These are phyloP conservation scores for Zygosaccharomyces pseudobailii DNA, from an alignment of 1,139 yeast species.

Conservation along the genomic window DNA sequence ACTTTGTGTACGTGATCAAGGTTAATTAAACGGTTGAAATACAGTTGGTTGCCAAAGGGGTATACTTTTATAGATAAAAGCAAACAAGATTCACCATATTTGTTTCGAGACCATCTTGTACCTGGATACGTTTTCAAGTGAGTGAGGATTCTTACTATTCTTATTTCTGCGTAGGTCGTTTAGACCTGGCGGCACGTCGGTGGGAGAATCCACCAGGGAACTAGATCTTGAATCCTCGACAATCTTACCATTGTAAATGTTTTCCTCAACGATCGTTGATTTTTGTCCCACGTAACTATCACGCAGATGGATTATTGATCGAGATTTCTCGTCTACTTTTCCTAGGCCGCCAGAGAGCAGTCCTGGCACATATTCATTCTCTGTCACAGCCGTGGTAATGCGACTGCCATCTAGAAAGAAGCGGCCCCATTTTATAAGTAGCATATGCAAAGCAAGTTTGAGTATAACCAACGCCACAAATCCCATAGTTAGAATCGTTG, in stretches of 20 bases:
- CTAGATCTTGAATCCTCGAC: background rate
- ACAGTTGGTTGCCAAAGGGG: background rate
- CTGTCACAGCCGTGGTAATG: slow-evolving; percentile 14
- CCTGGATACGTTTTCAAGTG: slow-evolving; percentile 54
- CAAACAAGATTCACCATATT: slow-evolving; percentile 56
- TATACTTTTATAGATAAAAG: background rate
- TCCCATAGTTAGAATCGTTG: slow-evolving; percentile 19
- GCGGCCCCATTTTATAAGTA: slow-evolving; percentile 31
- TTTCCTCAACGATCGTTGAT: slow-evolving; percentile 16
- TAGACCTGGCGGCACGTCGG: slow-evolving; percentile 21
- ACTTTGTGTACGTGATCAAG: background rate
- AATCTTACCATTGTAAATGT: background rate
- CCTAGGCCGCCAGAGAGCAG: slow-evolving; percentile 37
- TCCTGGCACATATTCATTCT: slow-evolving; percentile 35
- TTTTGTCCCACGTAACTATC: slow-evolving; percentile 15
- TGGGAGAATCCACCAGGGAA: slow-evolving; percentile 28
- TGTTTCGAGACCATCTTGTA: slow-evolving; percentile 84
- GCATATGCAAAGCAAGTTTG: slow-evolving; percentile 30
- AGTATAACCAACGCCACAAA: slow-evolving; percentile 26
- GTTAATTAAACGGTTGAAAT: background rate
- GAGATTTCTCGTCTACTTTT: slow-evolving; percentile 37
- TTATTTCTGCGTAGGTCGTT: slow-evolving; percentile 25
- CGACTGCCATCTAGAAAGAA: slow-evolving; percentile 11
- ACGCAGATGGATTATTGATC: slow-evolving; percentile 32
- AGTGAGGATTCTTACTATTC: slow-evolving; percentile 27